These are phyloP conservation scores for Sarocladiaceae sp. DNA, from an alignment of 2,329 filamentous ascomycete species.

Conservation along the genomic window DNA sequence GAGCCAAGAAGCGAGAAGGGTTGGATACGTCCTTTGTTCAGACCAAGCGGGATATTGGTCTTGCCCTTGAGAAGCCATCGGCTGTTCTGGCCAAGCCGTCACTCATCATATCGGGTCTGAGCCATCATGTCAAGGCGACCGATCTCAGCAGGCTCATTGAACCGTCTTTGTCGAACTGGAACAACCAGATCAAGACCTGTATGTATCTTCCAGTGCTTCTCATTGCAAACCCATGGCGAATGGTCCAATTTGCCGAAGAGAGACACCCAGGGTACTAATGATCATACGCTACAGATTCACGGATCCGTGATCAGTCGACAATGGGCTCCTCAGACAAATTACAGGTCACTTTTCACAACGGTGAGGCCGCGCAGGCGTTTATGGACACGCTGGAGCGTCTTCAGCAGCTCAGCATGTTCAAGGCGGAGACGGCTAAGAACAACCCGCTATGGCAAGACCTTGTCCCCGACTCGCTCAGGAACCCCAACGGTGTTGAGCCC, in stretches of 20 bases:
- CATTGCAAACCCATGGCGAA: neutral
- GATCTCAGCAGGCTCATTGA: conserved; percentile 66
- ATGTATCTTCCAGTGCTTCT: conserved; percentile 10
- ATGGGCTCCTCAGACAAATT: conserved; percentile 60
- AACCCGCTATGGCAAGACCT: conserved; percentile 24
- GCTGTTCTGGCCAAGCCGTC: too few species aligned
- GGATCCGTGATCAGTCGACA: conserved; percentile 56
- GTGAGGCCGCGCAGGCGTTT: conserved; percentile 55
- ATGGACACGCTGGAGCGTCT: conserved; percentile 32
- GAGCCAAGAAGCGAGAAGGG: too few species aligned
- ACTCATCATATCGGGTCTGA: conserved; percentile 54
- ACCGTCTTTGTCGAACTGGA: conserved; percentile 63
- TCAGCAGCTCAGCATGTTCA: conserved; percentile 23
- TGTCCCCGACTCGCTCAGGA: conserved; percentile 20
- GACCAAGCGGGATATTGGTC: too few species aligned
- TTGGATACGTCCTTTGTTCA: too few species aligned
- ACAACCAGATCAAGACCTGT: conserved; percentile 54
- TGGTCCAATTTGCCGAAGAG: too few species aligned
- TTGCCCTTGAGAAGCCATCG: too few species aligned
- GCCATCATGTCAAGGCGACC: conserved; percentile 52
- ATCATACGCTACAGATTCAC: conserved; percentile 44
- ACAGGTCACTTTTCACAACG: conserved; percentile 60
- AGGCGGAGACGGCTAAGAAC: conserved; percentile 18
- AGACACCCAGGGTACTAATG: too few species aligned
- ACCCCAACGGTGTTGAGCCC: conserved; percentile 11